Conservation (phyloP, 2,329 filamentous ascomycete species). For the Chalaropsis ovoidea region DNA sequence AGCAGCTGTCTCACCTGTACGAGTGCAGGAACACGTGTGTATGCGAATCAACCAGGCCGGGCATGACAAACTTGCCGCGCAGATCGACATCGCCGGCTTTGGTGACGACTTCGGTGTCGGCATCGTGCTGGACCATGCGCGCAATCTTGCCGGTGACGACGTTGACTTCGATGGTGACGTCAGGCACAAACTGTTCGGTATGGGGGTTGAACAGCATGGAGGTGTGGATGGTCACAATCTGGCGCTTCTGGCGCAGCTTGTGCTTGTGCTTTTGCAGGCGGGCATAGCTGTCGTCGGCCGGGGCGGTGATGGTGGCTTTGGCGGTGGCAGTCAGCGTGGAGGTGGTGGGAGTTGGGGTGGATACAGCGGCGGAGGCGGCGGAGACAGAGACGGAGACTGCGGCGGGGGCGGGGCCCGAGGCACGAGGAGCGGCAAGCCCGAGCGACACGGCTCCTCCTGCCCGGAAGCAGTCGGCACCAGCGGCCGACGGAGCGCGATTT, state of each 20-base stretch:
- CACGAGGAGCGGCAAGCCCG: neutral
- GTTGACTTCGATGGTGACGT: slow-evolving; percentile 38
- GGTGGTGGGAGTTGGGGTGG: neutral
- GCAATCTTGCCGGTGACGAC: slow-evolving; percentile 35
- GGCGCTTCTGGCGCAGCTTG: slow-evolving; percentile 7
- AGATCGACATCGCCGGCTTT: slow-evolving; percentile 41
- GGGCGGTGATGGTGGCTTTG: neutral
- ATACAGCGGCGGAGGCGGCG: neutral
- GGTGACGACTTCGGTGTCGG: slow-evolving; percentile 28
- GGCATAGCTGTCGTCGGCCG: slow-evolving; percentile 18
- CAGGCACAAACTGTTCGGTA: slow-evolving; percentile 34
- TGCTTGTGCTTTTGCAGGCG: slow-evolving; percentile 15
- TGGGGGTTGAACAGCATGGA: slow-evolving; percentile 40
- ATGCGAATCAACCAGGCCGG: slow-evolving; percentile 46
- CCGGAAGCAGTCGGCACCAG: neutral
- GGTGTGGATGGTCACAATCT: slow-evolving; percentile 36
- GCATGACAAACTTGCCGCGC: slow-evolving; percentile 42
- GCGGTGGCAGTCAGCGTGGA: slow-evolving; percentile 1
- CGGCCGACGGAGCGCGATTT: neutral
- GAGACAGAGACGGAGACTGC: neutral
- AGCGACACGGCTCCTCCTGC: neutral
- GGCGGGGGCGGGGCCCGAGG: neutral
- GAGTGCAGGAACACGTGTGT: slow-evolving; percentile 48
- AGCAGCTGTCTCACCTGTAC: slow-evolving; percentile 33
- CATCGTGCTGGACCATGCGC: slow-evolving; percentile 30